Conservation (phyloP, 352 stramenopile species). For the Phytophthora fragariae region DNA sequence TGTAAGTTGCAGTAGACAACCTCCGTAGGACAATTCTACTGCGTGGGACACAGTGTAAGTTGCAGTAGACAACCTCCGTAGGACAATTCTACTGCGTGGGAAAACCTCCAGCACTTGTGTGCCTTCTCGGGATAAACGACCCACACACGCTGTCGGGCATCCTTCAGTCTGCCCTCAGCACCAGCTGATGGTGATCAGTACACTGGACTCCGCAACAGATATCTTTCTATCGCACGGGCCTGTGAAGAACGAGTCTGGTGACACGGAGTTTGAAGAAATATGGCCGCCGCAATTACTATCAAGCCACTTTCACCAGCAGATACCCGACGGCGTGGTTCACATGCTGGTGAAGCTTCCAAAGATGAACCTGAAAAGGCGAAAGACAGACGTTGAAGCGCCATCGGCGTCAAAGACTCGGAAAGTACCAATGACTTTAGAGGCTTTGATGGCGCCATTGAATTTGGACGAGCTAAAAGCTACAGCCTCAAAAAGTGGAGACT, state of each 20-base stretch:
- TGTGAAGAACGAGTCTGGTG: neutral
- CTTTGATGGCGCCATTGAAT: too few species aligned
- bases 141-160: neutral
- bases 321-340: too few species aligned
- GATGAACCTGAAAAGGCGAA: too few species aligned
- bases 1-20: too few species aligned
- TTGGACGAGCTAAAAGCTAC: neutral
- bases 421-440: too few species aligned
- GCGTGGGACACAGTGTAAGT: too few species aligned
- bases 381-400: too few species aligned
- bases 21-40: too few species aligned
- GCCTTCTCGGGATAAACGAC: neutral
- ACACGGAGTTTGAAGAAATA: neutral
- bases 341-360: too few species aligned
- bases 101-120: neutral
- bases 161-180: neutral
- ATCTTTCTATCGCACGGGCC: neutral
- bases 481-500: neutral
- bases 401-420: too few species aligned
- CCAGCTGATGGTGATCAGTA: neutral
- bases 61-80: constrained; percentile 2
- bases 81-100: constrained; percentile 1
- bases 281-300: too few species aligned
- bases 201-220: neutral
- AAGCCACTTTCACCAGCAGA: too few species aligned